These are phyloP conservation scores for Trichophyton equinum DNA, from an alignment of 2,329 filamentous ascomycete genomes.

Conservation along the genomic window DNA sequence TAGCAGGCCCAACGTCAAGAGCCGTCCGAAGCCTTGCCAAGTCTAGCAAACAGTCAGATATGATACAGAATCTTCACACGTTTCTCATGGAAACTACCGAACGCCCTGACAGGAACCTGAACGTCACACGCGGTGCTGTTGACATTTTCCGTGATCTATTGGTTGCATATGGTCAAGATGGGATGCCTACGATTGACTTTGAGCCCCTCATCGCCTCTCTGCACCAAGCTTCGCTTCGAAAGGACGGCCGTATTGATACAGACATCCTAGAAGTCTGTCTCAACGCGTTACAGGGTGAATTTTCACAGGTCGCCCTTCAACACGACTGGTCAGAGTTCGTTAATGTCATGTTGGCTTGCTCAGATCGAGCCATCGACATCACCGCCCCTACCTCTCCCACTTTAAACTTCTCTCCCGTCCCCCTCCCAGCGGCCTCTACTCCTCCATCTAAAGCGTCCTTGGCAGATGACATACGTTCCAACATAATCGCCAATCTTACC, in stretches of 20 bases:
- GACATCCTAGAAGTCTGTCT: slow-evolving; percentile 31
- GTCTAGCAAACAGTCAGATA: slow-evolving; percentile 27
- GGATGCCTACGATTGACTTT: slow-evolving; percentile 28
- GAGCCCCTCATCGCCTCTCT: slow-evolving; percentile 27
- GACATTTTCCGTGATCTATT: slow-evolving; percentile 32
- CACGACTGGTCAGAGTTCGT: slow-evolving; percentile 21
- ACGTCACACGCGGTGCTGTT: slow-evolving; percentile 30
- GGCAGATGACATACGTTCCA: slow-evolving; percentile 26
- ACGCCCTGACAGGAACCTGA: slow-evolving; percentile 27
- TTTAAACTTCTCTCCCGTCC: slow-evolving; percentile 13
- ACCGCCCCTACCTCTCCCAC: slow-evolving; percentile 14
- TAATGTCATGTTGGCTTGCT: slow-evolving; percentile 25
- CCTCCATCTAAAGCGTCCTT: slow-evolving; percentile 18
- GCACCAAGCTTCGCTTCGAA: slow-evolving; percentile 22
- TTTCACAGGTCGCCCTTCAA: slow-evolving; percentile 20
- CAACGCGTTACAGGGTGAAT: slow-evolving; percentile 30
- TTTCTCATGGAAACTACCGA: slow-evolving; percentile 26
- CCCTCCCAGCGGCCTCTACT: slow-evolving; percentile 6
- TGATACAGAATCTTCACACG: slow-evolving; percentile 26
- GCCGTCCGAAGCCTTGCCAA: slow-evolving; percentile 32
- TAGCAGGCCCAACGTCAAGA: slow-evolving; percentile 32
- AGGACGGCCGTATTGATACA: slow-evolving; percentile 29
- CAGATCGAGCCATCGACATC: slow-evolving; percentile 20
- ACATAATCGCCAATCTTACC: slow-evolving; percentile 27
- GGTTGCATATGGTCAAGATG: slow-evolving; percentile 28